Percentiles rank a stretch among this genome's conserved stretches.
Evolutionary conservation across 352 stramenopile genomes (phyloP).

Genomic region (Elongisporangium anandrum): DNA sequence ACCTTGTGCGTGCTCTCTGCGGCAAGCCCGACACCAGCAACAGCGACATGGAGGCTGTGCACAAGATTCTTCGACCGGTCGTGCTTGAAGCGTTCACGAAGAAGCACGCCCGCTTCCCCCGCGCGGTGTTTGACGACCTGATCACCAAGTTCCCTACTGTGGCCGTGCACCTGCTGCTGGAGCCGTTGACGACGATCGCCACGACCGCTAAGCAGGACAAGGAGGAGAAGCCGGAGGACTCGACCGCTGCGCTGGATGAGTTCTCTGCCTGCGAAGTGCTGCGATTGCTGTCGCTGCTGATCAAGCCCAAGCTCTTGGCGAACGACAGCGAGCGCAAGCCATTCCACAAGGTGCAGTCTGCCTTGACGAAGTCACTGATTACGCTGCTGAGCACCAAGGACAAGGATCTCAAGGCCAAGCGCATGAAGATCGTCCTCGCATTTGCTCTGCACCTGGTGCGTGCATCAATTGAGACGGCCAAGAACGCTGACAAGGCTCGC

Average conservation of each 20-base stretch:
- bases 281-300: slow-evolving; percentile 58
- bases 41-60: slow-evolving; percentile 5
- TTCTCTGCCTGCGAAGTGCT: slow-evolving; percentile 80
- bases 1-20: slow-evolving; percentile 53
- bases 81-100: slow-evolving; percentile 71
- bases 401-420: slow-evolving; percentile 68
- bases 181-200: slow-evolving; percentile 44
- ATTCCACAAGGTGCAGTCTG: slow-evolving; percentile 23
- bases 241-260: slow-evolving; percentile 42
- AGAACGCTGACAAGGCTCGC: slow-evolving; percentile 10
- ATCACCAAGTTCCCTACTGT: slow-evolving; percentile 43
- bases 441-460: slow-evolving; percentile 62
- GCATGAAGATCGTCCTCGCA: slow-evolving; percentile 62
- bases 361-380: slow-evolving; percentile 42
- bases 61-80: slow-evolving; percentile 22
- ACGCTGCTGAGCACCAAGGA: slow-evolving; percentile 27
- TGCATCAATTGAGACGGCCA: slow-evolving; percentile 11
- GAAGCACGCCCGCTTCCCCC: slow-evolving; percentile 79
- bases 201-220: slow-evolving; percentile 20
- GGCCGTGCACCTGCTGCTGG: slow-evolving; percentile 49
- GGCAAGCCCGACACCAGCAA: slow-evolving; percentile 1
- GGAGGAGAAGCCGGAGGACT: slow-evolving; percentile 14
- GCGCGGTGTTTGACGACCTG: slow-evolving; percentile 64
- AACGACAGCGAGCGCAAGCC: slow-evolving; percentile 26
- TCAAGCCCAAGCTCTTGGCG: slow-evolving; percentile 50